Evolutionary conservation across 495 filamentous ascomycete species (phyloP).

Genomic region (Chaetomium fimeti): DNA sequence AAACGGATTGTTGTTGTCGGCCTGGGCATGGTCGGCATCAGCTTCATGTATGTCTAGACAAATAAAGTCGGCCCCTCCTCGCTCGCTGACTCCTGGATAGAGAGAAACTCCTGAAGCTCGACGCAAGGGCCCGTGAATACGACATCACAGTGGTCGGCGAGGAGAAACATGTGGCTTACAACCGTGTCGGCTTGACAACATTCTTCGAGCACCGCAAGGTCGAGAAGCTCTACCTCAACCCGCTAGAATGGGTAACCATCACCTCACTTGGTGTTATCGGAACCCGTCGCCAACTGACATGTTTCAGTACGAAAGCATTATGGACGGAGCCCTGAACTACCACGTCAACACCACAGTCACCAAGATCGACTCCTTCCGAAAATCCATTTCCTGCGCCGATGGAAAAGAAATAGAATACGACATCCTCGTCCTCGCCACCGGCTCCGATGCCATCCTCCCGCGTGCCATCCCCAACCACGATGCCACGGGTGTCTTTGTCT

Average conservation of each 20-base stretch:
- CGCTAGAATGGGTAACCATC: conserved; percentile 75
- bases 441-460: conserved; percentile 85
- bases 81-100: conserved; percentile 31
- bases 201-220: conserved; percentile 91
- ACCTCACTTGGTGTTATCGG: background rate
- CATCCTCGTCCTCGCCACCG: conserved; percentile 85
- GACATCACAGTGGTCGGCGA: conserved; percentile 91
- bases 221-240: conserved; percentile 88
- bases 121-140: conserved; percentile 72
- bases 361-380: conserved; percentile 61
- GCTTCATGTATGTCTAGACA: conserved; percentile 72
- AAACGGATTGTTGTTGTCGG: conserved; percentile 85
- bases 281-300: background rate
- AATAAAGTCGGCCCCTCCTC: too few species aligned
- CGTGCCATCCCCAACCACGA: conserved; percentile 78
- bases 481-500: conserved; percentile 90
- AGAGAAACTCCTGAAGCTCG: conserved; percentile 88
- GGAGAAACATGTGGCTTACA: conserved; percentile 89
- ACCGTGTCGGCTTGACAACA: conserved; percentile 89
- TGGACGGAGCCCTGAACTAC: conserved; percentile 70
- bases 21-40: conserved; percentile 92
- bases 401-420: conserved; percentile 78
- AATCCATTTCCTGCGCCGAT: conserved; percentile 68
- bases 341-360: conserved; percentile 81
- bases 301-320: conserved; percentile 42